phyloP scores from a whole-genome alignment of 1,284 basidiomycete genomes.

The Xanthoconium separans region DNA sequence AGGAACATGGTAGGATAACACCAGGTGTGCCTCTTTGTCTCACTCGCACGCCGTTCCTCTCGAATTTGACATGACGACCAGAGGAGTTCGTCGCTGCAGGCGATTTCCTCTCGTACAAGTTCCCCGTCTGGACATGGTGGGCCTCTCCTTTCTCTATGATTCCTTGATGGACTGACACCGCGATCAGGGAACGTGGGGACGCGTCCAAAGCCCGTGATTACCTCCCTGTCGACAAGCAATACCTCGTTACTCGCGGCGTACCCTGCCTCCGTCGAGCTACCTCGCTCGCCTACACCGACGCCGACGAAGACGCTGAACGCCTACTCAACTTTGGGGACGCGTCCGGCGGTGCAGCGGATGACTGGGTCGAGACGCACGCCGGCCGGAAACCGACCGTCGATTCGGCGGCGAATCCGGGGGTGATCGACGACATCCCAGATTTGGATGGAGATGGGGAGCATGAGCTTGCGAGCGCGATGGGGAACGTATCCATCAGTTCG shows the following conservation, averaged over 20 bases:
- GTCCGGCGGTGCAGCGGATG: conserved; percentile 64
- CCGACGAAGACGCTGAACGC: conserved; percentile 92
- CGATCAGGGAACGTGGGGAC: conserved; percentile 84
- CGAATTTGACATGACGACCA: conserved; percentile 34
- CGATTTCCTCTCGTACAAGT: conserved; percentile 94
- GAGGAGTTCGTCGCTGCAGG: conserved; percentile 97
- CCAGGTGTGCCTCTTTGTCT: conserved; percentile 63
- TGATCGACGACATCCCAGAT: conserved; percentile 84
- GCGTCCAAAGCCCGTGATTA: conserved; percentile 84
- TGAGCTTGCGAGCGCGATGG: conserved; percentile 41
- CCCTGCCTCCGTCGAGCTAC: conserved; percentile 90
- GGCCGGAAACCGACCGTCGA: conserved; percentile 58
- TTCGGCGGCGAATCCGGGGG: conserved; percentile 52
- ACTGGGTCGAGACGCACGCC: conserved; percentile 87
- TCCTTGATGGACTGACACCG: background rate
- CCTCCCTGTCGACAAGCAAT: conserved; percentile 94
- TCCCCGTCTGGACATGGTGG: conserved; percentile 92
- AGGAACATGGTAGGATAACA: conserved; percentile 95
- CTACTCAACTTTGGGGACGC: conserved; percentile 74
- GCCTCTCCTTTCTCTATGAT: conserved; percentile 25
- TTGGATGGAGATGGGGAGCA: conserved; percentile 59
- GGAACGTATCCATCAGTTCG: conserved; percentile 40
- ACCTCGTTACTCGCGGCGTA: conserved; percentile 90
- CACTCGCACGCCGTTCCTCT: conserved; percentile 1
- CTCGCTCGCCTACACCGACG: conserved; percentile 90